Evolutionary conservation across 352 stramenopile species (phyloP), one percentile per base, ranked within the genome.

Genomic region (Saprolegnia diclina): DNA sequence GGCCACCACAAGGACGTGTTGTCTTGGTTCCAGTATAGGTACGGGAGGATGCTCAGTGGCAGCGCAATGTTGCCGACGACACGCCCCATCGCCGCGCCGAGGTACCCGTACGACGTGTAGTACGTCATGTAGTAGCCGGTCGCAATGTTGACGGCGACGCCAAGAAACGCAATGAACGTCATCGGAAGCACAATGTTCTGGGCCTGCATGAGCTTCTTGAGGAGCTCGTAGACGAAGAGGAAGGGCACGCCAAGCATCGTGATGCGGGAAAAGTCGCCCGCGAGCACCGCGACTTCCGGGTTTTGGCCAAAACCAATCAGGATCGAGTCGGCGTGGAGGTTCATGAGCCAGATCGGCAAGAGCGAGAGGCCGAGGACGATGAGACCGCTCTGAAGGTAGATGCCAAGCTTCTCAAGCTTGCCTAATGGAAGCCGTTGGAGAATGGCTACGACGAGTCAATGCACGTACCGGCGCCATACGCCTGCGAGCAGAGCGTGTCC

Each of bases 401-500:
- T 86, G 9, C 90, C 90, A 50, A 97, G 83, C 54, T 90, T 86
- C 38, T 76, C 72, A 0, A 79, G 67, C 54, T 77, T 73, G 56
- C 72, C 61, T 67, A 50, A 2, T 5, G 29, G 5, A 35, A 52
- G 18, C 5, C 21, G 18, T 19, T 52, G 45, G 4, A 65, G 7
- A 19, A 48, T 10, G 38, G 29, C 4, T 19, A 19, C 22, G 44
- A 52, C 10, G 46, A n/a, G 21, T 52, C 42, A 48, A 32, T 18
- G 35, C 0, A 67, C 32, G 82, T 87, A 5, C 79, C 81, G 45
- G 90, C 88, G 45, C 89, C 89, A 56, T 85, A 90, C 44, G 89
- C 85, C 72, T 95, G 82, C 13, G 85, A 86, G 65, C 87, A 96
- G 0, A 97, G 73, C 64, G 90, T 97, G 72, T 97, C 90, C 75